Conservation (phyloP, 768 basidiomycete genomes). For the Mycena epipterygia region DNA sequence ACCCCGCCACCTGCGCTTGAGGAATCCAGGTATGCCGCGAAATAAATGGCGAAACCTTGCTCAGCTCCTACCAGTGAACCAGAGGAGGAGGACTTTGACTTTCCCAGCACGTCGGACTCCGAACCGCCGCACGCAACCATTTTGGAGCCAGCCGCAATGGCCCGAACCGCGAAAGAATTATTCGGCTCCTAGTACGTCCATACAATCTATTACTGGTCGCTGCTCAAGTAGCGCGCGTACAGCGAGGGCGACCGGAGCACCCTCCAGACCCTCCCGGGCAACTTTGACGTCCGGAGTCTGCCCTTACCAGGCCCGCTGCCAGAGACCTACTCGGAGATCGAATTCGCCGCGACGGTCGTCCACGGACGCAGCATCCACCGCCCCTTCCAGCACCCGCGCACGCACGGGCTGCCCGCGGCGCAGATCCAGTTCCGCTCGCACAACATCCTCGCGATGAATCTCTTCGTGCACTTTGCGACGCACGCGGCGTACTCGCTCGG, state of each 20-base stretch:
- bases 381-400: conserved; percentile 69
- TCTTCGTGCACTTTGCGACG: conserved; percentile 86
- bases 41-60: not conserved
- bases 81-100: not conserved
- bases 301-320: conserved; percentile 35
- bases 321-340: conserved; percentile 54
- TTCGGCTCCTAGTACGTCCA: conserved; percentile 28
- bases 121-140: conserved; percentile 19
- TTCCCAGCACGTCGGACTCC: not conserved
- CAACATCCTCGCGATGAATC: conserved; percentile 72
- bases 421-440: conserved; percentile 88
- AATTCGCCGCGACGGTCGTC: conserved; percentile 69
- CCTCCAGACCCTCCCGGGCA: conserved; percentile 33
- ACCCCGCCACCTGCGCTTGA: conserved; percentile 5
- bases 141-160: conserved; percentile 17
- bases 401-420: conserved; percentile 83
- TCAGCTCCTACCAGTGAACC: conserved; percentile 6
- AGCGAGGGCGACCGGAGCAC: conserved; percentile 12
- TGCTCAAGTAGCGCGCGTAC: not conserved
- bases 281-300: conserved; percentile 32
- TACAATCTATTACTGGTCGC: not conserved
- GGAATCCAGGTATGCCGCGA: not conserved
- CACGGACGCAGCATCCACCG: conserved; percentile 72
- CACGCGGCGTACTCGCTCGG: conserved; percentile 90
- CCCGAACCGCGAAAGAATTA: conserved; percentile 18